phyloP scores from a whole-genome alignment of 177 flowering plant genomes.

The Vitis hybrid region DNA sequence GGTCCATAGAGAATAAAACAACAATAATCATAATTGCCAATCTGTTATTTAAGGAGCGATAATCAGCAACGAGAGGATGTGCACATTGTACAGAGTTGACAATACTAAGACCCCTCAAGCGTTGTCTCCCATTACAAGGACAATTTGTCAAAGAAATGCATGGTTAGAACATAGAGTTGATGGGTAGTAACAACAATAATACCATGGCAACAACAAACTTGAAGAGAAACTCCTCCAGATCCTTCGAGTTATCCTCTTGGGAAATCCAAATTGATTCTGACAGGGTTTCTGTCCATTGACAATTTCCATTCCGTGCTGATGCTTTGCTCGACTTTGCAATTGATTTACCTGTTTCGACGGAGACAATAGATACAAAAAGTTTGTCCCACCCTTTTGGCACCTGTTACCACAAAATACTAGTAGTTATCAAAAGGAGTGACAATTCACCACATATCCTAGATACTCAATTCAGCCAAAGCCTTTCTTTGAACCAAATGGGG shows the following conservation, averaged over 20 bases:
- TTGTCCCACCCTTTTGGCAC: conserved; percentile 95
- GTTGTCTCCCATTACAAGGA: too few relatives aligned
- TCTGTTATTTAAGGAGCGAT: too few relatives aligned
- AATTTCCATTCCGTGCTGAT: conserved; percentile 58
- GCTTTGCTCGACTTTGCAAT: conserved; percentile 61
- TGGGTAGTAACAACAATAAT: not conserved
- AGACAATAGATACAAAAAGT: conserved; percentile 58
- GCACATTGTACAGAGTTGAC: too few relatives aligned
- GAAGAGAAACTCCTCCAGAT: conserved; percentile 43
- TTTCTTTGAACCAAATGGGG: too few relatives aligned
- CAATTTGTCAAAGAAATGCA: not conserved
- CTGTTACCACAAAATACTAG: conserved; percentile 30
- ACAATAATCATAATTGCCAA: too few relatives aligned
- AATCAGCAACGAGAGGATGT: too few relatives aligned
- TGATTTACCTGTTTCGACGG: conserved; percentile 69
- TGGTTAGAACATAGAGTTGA: not conserved
- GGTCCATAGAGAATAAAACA: too few relatives aligned
- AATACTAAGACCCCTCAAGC: too few relatives aligned
- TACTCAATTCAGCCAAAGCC: too few relatives aligned
- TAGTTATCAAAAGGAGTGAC: too few relatives aligned
- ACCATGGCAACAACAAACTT: conserved; percentile 78
- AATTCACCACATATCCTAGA: too few relatives aligned
- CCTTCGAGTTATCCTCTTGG: conserved; percentile 55
- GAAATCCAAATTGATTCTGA: conserved; percentile 65
- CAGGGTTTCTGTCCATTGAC: conserved; percentile 73